A percentile compares a stretch with the other conserved stretches of the same genome.
phyloP scores from a whole-genome alignment of 75 land plant genomes.

The Sequoiadendron giganteum region DNA sequence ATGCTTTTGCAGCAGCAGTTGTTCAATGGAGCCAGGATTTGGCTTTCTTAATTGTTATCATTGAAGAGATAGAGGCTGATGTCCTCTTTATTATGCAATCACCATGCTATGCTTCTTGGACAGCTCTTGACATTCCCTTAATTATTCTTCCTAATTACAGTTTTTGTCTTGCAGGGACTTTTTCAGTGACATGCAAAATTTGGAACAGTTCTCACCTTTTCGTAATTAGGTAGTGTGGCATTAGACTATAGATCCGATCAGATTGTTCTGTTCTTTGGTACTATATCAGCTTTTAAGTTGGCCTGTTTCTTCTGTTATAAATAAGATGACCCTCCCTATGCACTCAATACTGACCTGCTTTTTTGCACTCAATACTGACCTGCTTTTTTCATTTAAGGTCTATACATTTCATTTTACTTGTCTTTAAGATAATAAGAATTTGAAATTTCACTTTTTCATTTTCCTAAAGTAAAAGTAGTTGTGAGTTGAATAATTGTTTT shows the following conservation, averaged over 20 bases:
- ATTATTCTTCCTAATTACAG: not conserved
- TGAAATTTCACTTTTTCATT: not conserved
- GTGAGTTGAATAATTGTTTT: not conserved
- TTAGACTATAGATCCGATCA: not conserved
- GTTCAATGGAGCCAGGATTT: not conserved
- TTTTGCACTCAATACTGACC: not conserved
- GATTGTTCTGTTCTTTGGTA: not conserved
- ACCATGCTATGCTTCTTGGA: not conserved
- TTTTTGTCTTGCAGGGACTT: slow-evolving; percentile 7
- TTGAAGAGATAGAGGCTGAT: not conserved
- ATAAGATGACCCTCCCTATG: not conserved
- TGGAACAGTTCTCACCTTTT: not conserved
- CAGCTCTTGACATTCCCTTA: not conserved
- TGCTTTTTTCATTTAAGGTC: not conserved
- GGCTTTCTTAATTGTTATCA: not conserved
- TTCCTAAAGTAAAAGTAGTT: not conserved
- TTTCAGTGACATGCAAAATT: not conserved
- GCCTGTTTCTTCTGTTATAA: not conserved
- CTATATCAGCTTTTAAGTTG: not conserved
- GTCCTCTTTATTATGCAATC: not conserved
- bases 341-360: not conserved
- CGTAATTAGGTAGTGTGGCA: not conserved
- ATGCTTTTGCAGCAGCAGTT: not conserved
- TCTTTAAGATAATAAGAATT: not conserved
- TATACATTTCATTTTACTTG: not conserved